phyloP scores from a whole-genome alignment of 352 stramenopile species.

The Blastocystis hominis region DNA sequence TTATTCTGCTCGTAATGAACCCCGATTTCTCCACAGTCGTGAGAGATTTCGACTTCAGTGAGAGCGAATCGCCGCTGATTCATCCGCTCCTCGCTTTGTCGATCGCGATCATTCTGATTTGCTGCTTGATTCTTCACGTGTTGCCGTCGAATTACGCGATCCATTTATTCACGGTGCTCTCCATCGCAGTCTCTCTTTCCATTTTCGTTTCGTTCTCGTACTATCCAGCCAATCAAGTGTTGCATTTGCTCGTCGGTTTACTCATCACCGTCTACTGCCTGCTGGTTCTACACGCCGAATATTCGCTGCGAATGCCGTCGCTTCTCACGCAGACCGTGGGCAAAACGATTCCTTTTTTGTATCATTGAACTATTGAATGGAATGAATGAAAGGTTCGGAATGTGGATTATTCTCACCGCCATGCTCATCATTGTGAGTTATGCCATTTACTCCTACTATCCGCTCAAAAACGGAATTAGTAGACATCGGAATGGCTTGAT shows the following conservation, averaged over 20 bases:
- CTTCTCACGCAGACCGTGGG: neutral
- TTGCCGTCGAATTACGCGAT: neutral
- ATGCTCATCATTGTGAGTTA: neutral
- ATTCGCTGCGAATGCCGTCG: neutral
- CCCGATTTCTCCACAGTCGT: neutral
- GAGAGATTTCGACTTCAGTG: neutral
- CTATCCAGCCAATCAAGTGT: neutral
- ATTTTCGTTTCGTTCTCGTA: neutral
- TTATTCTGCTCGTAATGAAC: neutral
- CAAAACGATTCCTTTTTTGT: constrained; percentile 31
- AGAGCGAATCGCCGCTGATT: neutral
- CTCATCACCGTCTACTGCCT: neutral
- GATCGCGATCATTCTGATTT: neutral
- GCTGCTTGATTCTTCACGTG: neutral
- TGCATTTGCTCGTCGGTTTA: neutral
- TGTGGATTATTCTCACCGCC: neutral
- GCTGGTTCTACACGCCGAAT: neutral
- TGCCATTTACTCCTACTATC: neutral
- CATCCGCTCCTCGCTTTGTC: neutral
- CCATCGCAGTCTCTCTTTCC: neutral
- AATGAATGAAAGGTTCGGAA: neutral
- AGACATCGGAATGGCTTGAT: neutral
- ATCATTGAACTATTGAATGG: neutral
- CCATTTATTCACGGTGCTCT: neutral
- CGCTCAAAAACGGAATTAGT: constrained; percentile 49